Percentiles rank a stretch among this genome's conserved stretches.
phyloP scores from a whole-genome alignment of 441 rosid species.

The Croton laevigatus region DNA sequence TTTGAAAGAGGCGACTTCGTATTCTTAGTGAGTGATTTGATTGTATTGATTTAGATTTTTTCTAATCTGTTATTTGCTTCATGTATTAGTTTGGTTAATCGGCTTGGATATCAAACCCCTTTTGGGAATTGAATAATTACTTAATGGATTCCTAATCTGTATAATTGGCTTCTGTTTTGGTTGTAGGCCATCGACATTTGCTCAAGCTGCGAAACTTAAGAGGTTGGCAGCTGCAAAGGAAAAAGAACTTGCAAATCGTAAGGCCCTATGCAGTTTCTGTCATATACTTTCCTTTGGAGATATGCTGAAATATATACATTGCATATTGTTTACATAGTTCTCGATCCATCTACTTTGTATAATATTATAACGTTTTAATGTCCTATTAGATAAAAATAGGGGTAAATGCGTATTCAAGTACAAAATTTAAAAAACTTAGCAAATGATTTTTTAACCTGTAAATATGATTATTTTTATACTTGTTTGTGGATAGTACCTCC shows the following conservation, averaged over 20 bases:
- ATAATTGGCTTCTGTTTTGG: slow-evolving; percentile 19
- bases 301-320: background rate
- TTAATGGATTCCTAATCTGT: background rate
- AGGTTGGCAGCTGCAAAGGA: slow-evolving; percentile 80
- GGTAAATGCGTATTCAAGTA: no score
- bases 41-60: background rate
- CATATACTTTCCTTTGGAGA: background rate
- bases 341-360: slow-evolving; percentile 8
- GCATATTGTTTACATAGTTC: background rate
- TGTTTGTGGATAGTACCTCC: no score
- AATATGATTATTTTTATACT: no score
- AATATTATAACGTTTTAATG: no score
- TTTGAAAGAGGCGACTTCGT: slow-evolving; percentile 65
- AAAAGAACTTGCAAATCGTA: slow-evolving; percentile 72
- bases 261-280: slow-evolving; percentile 27
- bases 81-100: no score
- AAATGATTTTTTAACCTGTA: no score
- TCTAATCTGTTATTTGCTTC: background rate
- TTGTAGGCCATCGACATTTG: slow-evolving; percentile 90
- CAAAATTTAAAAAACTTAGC: no score
- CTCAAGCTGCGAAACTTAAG: slow-evolving; percentile 88
- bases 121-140: background rate
- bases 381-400: no score
- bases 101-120: background rate
- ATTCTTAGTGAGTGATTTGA: slow-evolving; percentile 63